Evolutionary conservation across 2,329 filamentous ascomycete genomes (phyloP).

Genomic region (Ophiostoma ips): DNA sequence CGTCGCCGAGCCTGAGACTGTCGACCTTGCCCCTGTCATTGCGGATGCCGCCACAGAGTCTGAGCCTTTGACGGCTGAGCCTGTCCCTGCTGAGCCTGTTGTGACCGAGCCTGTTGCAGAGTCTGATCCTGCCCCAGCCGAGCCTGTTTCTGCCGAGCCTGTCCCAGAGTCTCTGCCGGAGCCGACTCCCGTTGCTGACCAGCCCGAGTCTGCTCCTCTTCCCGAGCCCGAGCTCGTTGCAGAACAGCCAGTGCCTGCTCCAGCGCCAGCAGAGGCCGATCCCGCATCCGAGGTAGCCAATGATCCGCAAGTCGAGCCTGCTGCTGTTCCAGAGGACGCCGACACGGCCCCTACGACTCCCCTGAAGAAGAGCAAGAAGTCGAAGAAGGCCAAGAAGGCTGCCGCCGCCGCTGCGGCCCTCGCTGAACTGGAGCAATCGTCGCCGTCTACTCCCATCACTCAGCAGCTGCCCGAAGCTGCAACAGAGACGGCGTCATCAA

Average conservation of each 20-base stretch:
- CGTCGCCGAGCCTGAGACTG: too few relatives aligned
- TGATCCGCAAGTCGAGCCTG: neutral
- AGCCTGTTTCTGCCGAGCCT: neutral
- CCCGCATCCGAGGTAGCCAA: neutral
- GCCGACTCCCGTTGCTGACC: too few relatives aligned
- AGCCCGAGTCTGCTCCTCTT: too few relatives aligned
- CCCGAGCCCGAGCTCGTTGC: too few relatives aligned
- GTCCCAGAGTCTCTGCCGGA: neutral
- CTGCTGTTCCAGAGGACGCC: neutral
- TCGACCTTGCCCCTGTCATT: too few relatives aligned
- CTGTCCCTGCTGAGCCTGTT: too few relatives aligned
- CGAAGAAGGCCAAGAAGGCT: neutral
- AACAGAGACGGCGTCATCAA: neutral
- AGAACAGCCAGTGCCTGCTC: too few relatives aligned
- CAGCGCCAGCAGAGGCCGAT: neutral
- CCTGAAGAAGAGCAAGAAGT: neutral
- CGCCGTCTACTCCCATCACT: neutral
- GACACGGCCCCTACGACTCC: neutral
- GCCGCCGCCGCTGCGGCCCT: neutral
- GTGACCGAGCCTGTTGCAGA: too few relatives aligned
- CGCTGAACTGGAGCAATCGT: neutral
- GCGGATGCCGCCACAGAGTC: too few relatives aligned
- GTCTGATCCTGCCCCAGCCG: too few relatives aligned
- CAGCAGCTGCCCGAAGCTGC: neutral
- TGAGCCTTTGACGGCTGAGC: too few relatives aligned